Base-by-base conservation (phyloP, 2,329 filamentous ascomycete species). In the Cladophialophora chaetospira region DNA sequence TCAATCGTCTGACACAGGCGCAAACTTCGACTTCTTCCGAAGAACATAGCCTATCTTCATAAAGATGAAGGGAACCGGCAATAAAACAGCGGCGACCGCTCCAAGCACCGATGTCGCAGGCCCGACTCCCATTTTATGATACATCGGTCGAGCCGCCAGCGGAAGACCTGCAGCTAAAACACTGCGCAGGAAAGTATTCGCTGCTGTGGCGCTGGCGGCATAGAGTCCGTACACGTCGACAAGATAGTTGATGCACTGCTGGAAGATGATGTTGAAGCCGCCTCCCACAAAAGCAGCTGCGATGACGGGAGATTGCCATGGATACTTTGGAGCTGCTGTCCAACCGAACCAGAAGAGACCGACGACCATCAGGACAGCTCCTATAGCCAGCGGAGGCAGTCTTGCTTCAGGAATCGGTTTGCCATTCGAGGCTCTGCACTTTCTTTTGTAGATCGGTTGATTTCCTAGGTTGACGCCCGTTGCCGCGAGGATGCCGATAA, bases 341-440 rank as follows among this genome's bases (percentile, higher is more conserved):
- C 74, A 77, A 2, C 69, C 74, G 59, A 76, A 75, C 68, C 71
- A 73, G 55, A 79, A 79, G 13, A 78, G 62, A 2, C 77, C 77
- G 0, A 65, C 64, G 0, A 73, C 67, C 57, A 81, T 75, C 3
- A 77, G 64, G 1, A 75, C 47, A 0, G 73, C 73, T 1, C 78
- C 78, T 0, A 79, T 50, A 5, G 75, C 64, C 68, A 81, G 77
- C 0, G 79, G 78, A 0, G 74, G 73, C 0, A 80, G 72, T 1
- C 73, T 67, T 2, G 72, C 72, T 60, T 77, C 71, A 0, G 73
- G 73, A 1, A 74, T 73, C 3, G 70, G 64, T 23, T 60, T 64
- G 8, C 69, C 68, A n/a, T 67, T 60, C 1, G 66, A 66, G 13
- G 56, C 63, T 11, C 57, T 45, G 35, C 57, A 61, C 15, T 55